Conservation (phyloP, 768 basidiomycete genomes). For the Sarcomyxa edulis region DNA sequence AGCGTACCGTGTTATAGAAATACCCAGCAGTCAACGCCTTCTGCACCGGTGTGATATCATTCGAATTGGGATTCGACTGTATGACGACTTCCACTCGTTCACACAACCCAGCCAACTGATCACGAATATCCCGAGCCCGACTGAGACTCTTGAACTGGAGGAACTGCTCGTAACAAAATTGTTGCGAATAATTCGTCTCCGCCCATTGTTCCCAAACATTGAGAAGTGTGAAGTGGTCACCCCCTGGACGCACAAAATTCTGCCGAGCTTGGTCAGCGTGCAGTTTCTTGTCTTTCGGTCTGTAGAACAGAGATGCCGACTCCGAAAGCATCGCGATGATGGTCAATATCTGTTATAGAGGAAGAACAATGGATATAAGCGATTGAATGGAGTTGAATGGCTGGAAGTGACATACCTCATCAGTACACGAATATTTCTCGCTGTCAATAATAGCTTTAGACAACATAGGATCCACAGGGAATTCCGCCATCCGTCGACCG, state of each 20-base stretch:
- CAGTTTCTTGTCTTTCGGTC: constrained; percentile 97
- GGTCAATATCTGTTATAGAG: constrained; percentile 66
- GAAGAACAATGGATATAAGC: background rate
- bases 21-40: constrained; percentile 95
- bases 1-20: constrained; percentile 85
- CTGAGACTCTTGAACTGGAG: constrained; percentile 92
- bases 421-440: constrained; percentile 90
- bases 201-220: constrained; percentile 99
- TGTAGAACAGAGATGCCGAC: constrained; percentile 90
- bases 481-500: constrained; percentile 96
- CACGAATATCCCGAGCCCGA: constrained; percentile 92
- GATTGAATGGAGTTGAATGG: background rate
- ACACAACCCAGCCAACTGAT: constrained; percentile 91
- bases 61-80: constrained; percentile 81
- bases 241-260: constrained; percentile 93
- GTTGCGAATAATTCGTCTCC: constrained; percentile 94
- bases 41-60: constrained; percentile 89
- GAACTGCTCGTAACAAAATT: constrained; percentile 95
- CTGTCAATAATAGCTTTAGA: constrained; percentile 95
- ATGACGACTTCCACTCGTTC: constrained; percentile 96
- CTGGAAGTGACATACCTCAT: constrained; percentile 71
- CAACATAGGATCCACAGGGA: constrained; percentile 97
- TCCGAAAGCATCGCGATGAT: constrained; percentile 98
- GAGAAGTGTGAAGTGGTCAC: constrained; percentile 95
- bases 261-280: constrained; percentile 97